These are phyloP conservation scores for Aspergillus arachidicola DNA, from an alignment of 2,329 filamentous ascomycete species.

Conservation along the genomic window DNA sequence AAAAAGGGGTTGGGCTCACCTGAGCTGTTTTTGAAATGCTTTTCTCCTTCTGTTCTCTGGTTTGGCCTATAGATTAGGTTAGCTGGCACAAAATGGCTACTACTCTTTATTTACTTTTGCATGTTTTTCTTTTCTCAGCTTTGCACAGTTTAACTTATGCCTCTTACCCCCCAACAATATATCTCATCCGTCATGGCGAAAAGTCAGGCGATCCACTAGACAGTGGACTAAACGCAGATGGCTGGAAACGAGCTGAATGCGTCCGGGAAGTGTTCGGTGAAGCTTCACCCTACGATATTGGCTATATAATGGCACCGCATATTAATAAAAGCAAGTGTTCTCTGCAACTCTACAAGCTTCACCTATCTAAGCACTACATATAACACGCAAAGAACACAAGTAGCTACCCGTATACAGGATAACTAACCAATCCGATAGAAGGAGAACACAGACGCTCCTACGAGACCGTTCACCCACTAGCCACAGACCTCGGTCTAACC, in stretches of 20 bases:
- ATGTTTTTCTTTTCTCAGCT: not conserved
- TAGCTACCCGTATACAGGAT: not conserved
- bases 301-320: constrained; percentile 31
- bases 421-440: constrained; percentile 5
- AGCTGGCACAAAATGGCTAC: not conserved
- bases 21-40: not conserved
- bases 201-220: constrained; percentile 27
- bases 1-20: not conserved
- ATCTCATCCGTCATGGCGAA: constrained; percentile 36
- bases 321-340: constrained; percentile 23
- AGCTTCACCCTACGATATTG: constrained; percentile 28
- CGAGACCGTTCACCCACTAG: constrained; percentile 31
- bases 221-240: constrained; percentile 28
- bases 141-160: constrained; percentile 5
- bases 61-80: not conserved
- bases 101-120: constrained; percentile 4
- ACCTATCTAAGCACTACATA: not conserved
- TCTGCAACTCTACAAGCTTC: not conserved
- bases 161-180: constrained; percentile 25
- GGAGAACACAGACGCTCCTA: constrained; percentile 22
- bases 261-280: constrained; percentile 30
- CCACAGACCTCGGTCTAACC: constrained; percentile 28
- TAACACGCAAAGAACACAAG: not conserved
- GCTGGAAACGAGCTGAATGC: constrained; percentile 30
- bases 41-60: not conserved